Base-by-base conservation (phyloP, 495 filamentous ascomycete species). In the Penicillium pulvis region DNA sequence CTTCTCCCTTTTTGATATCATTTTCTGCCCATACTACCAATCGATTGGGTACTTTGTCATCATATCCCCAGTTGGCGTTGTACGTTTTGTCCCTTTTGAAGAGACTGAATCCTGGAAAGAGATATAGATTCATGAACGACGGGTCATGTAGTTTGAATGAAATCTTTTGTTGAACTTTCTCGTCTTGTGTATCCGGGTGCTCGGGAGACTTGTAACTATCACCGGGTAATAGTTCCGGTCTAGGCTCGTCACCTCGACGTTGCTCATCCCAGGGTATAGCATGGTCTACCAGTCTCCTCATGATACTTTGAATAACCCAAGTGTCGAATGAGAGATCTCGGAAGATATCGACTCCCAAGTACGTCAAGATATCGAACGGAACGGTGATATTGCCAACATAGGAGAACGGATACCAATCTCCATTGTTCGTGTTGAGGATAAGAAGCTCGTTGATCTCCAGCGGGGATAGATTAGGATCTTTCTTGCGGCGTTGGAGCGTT, bases 271-370 rank as follows among this genome's bases (percentile, higher is more conserved):
- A 73, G 0, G 71, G 70, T 1, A 73, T 53, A 30, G 56, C 67
- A 46, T 71, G 69, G 41, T 61, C 45, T 1, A 71, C 56, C 2
- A 78, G 57, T 42, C 74, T 75, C 7, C 63, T 57, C 17, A 75
- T 35, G 9, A 74, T 56, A 8, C 55, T 62, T 30, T 78, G 74
- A 48, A 75, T 68, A 7, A 68, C 60, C 75, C 74, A 77, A 1
- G 73, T 77, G 52, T 78, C 75, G 41, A 74, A 78, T 17, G 55
- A 51, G 35, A 72, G 52, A 35, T 76, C 67, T 1, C 66, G 59
- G 62, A 74, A 75, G 24, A 78, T 76, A 45, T 77, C 69, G 4
- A 77, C 70, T 6, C 74, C 74, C n/a, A 77, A 57, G 8, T 52
- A 52, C 35, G 60, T 49, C 20, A 77, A 58, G 23, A 76, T 76